A percentile compares a stretch with the other conserved stretches of the same genome.
phyloP scores from a whole-genome alignment of 2,329 filamentous ascomycete species.

The Lecanosticta acicola region DNA sequence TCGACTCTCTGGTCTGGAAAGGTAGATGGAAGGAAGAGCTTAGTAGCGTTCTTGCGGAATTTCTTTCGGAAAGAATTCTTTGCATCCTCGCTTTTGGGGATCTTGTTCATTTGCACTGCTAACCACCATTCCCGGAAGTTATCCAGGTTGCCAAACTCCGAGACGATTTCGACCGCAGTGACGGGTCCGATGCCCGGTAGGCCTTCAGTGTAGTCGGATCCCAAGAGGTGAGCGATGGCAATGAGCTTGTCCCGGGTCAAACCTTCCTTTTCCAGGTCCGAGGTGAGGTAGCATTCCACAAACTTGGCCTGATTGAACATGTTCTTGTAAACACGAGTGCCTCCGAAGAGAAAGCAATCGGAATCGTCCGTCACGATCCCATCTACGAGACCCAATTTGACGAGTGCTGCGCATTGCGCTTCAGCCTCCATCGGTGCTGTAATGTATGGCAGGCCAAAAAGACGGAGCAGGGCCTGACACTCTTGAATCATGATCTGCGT shows the following conservation, averaged over 20 bases:
- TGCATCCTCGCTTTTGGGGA: constrained; percentile 53
- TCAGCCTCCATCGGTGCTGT: constrained; percentile 99
- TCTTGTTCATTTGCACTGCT: constrained; percentile 63
- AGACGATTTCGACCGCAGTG: constrained; percentile 87
- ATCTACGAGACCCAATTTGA: constrained; percentile 80
- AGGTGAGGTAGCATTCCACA: constrained; percentile 86
- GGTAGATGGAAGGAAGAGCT: constrained; percentile 73
- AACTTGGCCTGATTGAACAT: constrained; percentile 99
- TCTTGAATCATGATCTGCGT: constrained; percentile 94
- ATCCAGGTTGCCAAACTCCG: constrained; percentile 74
- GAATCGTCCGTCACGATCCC: constrained; percentile 97
- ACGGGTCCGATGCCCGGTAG: constrained; percentile 87
- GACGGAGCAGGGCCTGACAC: constrained; percentile 80
- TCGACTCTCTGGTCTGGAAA: constrained; percentile 78
- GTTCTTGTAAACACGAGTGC: constrained; percentile 96
- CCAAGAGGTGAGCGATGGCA: constrained; percentile 80
- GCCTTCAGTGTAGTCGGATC: constrained; percentile 92
- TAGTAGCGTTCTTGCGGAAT: constrained; percentile 76
- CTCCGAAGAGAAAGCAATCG: constrained; percentile 94
- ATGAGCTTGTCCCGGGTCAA: constrained; percentile 84
- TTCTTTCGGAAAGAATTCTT: constrained; percentile 69
- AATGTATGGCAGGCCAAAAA: constrained; percentile 93
- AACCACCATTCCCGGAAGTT: constrained; percentile 85
- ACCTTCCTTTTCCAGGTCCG: constrained; percentile 81
- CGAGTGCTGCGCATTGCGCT: constrained; percentile 91